Evolutionary conservation across 2,329 filamentous ascomycete genomes (phyloP), one percentile per base, ranked within the genome.

Genomic region (Botrytis tulipae): DNA sequence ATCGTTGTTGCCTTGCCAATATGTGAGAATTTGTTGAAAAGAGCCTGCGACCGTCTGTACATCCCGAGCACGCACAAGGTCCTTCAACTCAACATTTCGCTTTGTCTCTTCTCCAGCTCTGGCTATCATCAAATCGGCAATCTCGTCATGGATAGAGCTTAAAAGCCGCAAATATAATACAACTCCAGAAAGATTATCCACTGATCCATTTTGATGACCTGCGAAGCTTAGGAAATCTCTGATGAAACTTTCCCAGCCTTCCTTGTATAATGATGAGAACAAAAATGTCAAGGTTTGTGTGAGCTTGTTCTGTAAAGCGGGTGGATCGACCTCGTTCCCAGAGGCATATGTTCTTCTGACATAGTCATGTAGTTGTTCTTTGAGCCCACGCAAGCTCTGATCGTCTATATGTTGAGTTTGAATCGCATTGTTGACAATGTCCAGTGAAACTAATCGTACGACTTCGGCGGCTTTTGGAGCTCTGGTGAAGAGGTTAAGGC

Each of bases 281-380:
- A 99, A 90, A 80, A 94, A 96, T 16, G 96, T 99, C 79, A 99
- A 85, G 20, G 95, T 97, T 84, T 99, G 96, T 63, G 95, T 95
- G 77, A 99, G 89, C 84, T 99, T 99, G 85, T 98, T 99, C 84
- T 98, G 95, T 61, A 99, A 91, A 77, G 89, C 88, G 37, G 89
- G 82, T 14, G 91, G 89, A 81, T 99, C 96, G 76, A 91, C 84
- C 70, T 85, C 86, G 46, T 76, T 79, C 16, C 85, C 82, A 48
- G 85, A 85, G 57, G 90, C 88, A 82, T 98, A 98, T 67, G 88
- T 90, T 78, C 91, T 89, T 77, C 89, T 89, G 75, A 96, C 87
- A 82, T 98, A 98, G 78, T 89, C 88, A 84, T 97, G 86, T 77
- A 99, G 85, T 62, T 90, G 92, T 78, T 96, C 91, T 82, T 93